Percentiles rank a stretch among this genome's conserved stretches.
These are phyloP conservation scores for Aplosporella prunicola DNA, from an alignment of 2,329 filamentous ascomycete genomes.

Conservation along the genomic window DNA sequence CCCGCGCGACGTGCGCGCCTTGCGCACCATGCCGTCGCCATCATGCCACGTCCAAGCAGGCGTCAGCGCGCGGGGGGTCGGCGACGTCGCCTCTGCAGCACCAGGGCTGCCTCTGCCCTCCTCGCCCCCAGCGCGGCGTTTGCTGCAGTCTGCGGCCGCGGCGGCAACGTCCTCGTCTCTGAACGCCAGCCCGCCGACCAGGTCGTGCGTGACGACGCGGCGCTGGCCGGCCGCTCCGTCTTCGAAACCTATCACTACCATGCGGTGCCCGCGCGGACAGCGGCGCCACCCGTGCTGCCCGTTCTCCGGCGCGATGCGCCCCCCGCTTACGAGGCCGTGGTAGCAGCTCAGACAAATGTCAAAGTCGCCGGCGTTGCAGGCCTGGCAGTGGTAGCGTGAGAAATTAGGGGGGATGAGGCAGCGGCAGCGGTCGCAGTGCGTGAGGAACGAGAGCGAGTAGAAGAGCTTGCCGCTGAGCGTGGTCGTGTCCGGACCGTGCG, in stretches of 20 bases:
- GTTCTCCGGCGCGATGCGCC: constrained; percentile 63
- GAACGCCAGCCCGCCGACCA: constrained; percentile 68
- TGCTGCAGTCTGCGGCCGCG: background rate
- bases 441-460: constrained; percentile 61
- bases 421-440: constrained; percentile 69
- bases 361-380: constrained; percentile 73
- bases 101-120: background rate
- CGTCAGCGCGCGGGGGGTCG: background rate
- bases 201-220: constrained; percentile 57
- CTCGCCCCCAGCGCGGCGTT: background rate
- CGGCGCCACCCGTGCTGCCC: constrained; percentile 74
- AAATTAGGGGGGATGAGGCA: constrained; percentile 60
- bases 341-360: constrained; percentile 80
- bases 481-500: constrained; percentile 21
- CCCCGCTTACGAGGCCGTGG: constrained; percentile 50
- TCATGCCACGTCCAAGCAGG: constrained; percentile 27
- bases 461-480: constrained; percentile 38
- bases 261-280: constrained; percentile 71
- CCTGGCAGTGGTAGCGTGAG: constrained; percentile 69
- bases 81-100: background rate
- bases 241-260: constrained; percentile 70
- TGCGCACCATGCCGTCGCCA: constrained; percentile 22
- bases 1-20: constrained; percentile 12
- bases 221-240: constrained; percentile 57
- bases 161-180: constrained; percentile 44